Evolutionary conservation across 768 basidiomycete species (phyloP), one percentile per base, ranked within the genome.

Genomic region (Gyrodon lividus): DNA sequence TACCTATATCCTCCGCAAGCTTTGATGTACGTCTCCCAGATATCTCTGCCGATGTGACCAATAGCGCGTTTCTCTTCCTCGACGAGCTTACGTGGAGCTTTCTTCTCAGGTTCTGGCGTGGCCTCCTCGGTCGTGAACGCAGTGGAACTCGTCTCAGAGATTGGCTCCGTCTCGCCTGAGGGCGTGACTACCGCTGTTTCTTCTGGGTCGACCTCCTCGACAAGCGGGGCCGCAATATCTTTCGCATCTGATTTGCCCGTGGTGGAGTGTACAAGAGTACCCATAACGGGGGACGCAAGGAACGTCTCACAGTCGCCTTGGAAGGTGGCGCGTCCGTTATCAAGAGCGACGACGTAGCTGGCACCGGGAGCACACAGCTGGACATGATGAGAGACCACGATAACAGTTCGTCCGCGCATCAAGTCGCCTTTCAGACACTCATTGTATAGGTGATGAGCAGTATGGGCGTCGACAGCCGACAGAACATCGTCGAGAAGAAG

Each of bases 321-420:
- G 68, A 86, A 96, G 41, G 79, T 72, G 13, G 94, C 78, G n/a
- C 82, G 80, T 26, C 79, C 80, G 46, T 74, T 72, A 31, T 92
- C 89, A 24, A 93, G 75, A 13, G 87, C 84, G 34, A 96, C 88
- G 57, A 98, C 77, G 67, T 92, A 94, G 22, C 71, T 73, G 2
- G 95, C 92, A 26, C 82, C 87, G 1, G 89, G 82, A 2, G 83
- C 78, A 61, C 91, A 93, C 4, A 98, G 77, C 62, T 93, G 89
- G 30, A 97, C 89, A 62, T 96, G 93, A 63, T 99, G 96, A 3
- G 95, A 97, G 45, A 97, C 93, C 20, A 98, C 77, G 40, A 98
- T 76, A 43, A 96, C 72, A 1, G 95, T 97, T 42, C 94, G 78
- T 16, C 82, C 84, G n/a, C 72, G 68, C 64, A 93, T 76, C 37